These are phyloP conservation scores for Petunia axillaris DNA, from an alignment of 257 asterid genomes.

Conservation along the genomic window DNA sequence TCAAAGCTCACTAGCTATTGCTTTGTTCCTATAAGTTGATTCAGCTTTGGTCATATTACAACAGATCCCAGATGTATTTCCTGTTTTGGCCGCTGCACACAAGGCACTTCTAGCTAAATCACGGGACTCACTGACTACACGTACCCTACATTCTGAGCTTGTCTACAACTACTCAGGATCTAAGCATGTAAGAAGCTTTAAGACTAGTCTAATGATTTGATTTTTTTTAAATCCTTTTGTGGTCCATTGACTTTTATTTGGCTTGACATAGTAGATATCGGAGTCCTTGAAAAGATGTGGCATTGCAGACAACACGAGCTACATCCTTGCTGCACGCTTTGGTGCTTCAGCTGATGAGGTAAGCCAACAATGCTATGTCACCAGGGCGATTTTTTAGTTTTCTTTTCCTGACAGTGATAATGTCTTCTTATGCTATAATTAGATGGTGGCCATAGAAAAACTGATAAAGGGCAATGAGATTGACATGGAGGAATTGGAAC, in stretches of 20 bases:
- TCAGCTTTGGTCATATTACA: constrained; percentile 16
- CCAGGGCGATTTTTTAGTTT: not conserved
- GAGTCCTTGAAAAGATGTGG: constrained; percentile 93
- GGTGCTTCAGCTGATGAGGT: constrained; percentile 82
- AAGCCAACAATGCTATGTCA: constrained; percentile 23
- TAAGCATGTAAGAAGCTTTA: constrained; percentile 65
- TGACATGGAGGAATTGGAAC: constrained; percentile 71
- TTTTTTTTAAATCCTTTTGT: constrained; percentile 21
- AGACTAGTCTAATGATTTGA: not conserved
- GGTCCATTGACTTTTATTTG: constrained; percentile 3
- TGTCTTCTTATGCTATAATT: constrained; percentile 20
- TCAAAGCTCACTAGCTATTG: not conserved
- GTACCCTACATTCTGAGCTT: constrained; percentile 90
- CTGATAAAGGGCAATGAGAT: constrained; percentile 73
- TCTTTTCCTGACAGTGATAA: not conserved
- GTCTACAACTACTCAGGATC: constrained; percentile 94
- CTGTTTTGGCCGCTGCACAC: constrained; percentile 86
- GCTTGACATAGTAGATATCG: constrained; percentile 55
- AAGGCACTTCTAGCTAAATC: constrained; percentile 77
- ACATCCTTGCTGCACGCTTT: constrained; percentile 83
- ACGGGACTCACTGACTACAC: constrained; percentile 71
- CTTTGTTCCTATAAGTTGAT: constrained; percentile 4
- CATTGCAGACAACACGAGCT: constrained; percentile 77
- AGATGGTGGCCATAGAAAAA: constrained; percentile 59
- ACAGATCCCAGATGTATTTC: constrained; percentile 88